phyloP scores from a whole-genome alignment of 352 stramenopile genomes.

The Phytopythium vexans region DNA sequence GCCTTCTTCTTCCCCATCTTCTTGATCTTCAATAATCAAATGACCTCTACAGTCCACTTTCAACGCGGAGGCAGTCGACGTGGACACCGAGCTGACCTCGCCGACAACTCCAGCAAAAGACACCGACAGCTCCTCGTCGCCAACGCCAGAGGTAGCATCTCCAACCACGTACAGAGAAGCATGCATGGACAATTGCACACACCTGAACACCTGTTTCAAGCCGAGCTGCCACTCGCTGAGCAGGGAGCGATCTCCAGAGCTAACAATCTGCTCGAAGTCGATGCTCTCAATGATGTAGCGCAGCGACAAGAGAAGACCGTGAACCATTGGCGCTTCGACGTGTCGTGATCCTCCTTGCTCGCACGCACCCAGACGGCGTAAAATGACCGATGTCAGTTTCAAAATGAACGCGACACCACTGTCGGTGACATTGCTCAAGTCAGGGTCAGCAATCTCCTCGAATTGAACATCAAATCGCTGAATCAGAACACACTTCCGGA shows the following conservation, averaged over 20 bases:
- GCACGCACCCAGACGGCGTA: constrained; percentile 30
- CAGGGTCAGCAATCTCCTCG: constrained; percentile 8
- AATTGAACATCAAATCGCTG: constrained; percentile 36
- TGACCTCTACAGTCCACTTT: constrained; percentile 80
- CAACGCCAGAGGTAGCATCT: constrained; percentile 64
- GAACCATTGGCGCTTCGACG: constrained; percentile 63
- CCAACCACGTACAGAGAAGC: constrained; percentile 67
- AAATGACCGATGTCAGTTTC: constrained; percentile 51
- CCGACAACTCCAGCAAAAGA: constrained; percentile 61
- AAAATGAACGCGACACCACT: constrained; percentile 49
- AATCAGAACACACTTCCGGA: constrained; percentile 49
- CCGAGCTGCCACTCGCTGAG: constrained; percentile 37
- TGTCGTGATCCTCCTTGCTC: constrained; percentile 21
- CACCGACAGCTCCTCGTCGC: constrained; percentile 59
- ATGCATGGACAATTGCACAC: constrained; percentile 59
- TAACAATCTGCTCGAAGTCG: constrained; percentile 28
- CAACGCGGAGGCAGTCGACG: constrained; percentile 47
- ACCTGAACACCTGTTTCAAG: constrained; percentile 44
- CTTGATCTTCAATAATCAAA: constrained; percentile 57
- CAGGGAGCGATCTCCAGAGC: constrained; percentile 9
- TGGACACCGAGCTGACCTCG: constrained; percentile 56
- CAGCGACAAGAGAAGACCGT: constrained; percentile 71
- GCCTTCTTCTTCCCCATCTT: constrained; percentile 29
- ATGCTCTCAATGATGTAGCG: constrained; percentile 76
- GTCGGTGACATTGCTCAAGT: constrained; percentile 7